Evolutionary conservation across 805 yeast genomes (phyloP).

Genomic region (Saccharomycopsis synnaedendra): DNA sequence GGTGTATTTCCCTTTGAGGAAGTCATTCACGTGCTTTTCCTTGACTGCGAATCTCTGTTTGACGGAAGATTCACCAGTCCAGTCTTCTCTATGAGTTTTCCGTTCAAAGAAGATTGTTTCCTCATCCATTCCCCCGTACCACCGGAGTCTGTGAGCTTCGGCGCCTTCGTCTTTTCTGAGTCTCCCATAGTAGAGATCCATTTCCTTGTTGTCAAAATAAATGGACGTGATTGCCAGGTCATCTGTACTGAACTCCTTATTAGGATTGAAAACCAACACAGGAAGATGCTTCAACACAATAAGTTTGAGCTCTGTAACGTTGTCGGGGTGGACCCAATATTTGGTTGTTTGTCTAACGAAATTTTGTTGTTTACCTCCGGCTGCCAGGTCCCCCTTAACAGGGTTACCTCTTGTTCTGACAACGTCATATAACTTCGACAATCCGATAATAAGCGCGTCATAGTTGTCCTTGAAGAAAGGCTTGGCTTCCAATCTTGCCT

Average conservation of each 20-base stretch:
- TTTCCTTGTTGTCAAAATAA: conserved; percentile 80
- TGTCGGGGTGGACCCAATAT: conserved; percentile 99
- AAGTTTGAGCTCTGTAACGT: conserved; percentile 90
- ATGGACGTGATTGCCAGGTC: conserved; percentile 96
- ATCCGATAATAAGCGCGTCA: conserved; percentile 78
- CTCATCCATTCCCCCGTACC: conserved; percentile 97
- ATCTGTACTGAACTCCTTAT: conserved; percentile 89
- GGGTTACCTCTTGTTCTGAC: conserved; percentile 97
- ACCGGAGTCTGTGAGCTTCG: conserved; percentile 93
- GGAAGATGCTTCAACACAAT: conserved; percentile 91
- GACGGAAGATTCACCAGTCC: conserved; percentile 99
- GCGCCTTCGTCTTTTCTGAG: conserved; percentile 97
- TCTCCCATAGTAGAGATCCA: conserved; percentile 91
- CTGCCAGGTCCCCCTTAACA: conserved; percentile 85
- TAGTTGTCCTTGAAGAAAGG: conserved; percentile 95
- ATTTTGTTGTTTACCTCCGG: conserved; percentile 98
- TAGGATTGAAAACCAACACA: conserved; percentile 90
- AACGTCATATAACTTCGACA: conserved; percentile 80
- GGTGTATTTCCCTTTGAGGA: conserved; percentile 73
- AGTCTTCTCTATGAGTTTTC: conserved; percentile 97
- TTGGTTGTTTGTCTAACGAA: conserved; percentile 97
- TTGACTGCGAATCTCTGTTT: conserved; percentile 91
- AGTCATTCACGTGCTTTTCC: conserved; percentile 82
- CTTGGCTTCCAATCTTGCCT: conserved; percentile 82
- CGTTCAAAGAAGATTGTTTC: conserved; percentile 93